These are phyloP conservation scores for Aureobasidium namibiae DNA, from an alignment of 2,329 filamentous ascomycete species.

Conservation along the genomic window DNA sequence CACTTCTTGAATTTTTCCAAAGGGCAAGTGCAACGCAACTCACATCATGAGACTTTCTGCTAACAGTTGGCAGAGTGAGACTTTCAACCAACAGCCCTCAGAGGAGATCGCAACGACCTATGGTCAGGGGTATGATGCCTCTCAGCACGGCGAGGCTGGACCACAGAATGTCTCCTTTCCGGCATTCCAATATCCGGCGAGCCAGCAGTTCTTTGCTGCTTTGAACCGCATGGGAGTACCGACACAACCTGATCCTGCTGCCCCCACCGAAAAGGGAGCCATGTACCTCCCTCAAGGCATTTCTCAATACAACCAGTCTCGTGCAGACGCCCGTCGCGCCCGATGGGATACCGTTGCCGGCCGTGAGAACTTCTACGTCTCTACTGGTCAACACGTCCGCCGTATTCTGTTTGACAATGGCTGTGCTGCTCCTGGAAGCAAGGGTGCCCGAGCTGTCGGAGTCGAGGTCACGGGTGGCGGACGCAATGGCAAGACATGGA, in stretches of 20 bases:
- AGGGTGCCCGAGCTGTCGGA: slow-evolving; percentile 13
- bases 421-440: slow-evolving; percentile 5
- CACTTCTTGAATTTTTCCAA: slow-evolving; percentile 31
- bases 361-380: slow-evolving; percentile 30
- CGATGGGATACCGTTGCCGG: slow-evolving; percentile 30
- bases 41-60: not conserved
- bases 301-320: slow-evolving; percentile 29
- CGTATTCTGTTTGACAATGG: slow-evolving; percentile 26
- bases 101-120: slow-evolving; percentile 27
- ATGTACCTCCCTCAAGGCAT: slow-evolving; percentile 31
- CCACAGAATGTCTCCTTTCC: slow-evolving; percentile 37
- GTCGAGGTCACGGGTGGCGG: slow-evolving; percentile 10
- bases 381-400: slow-evolving; percentile 29
- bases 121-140: slow-evolving; percentile 32
- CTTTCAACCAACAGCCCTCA: slow-evolving; percentile 25
- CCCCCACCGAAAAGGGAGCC: slow-evolving; percentile 30
- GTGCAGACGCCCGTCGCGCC: slow-evolving; percentile 32
- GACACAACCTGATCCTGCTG: slow-evolving; percentile 30
- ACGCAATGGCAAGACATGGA: slow-evolving; percentile 1
- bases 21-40: slow-evolving; percentile 12
- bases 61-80: slow-evolving; percentile 19
- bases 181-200: slow-evolving; percentile 14
- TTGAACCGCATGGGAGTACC: slow-evolving; percentile 31
- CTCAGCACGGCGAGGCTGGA: slow-evolving; percentile 36
- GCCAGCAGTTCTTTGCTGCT: slow-evolving; percentile 26